Percentiles rank a stretch among this genome's conserved stretches.
These are phyloP conservation scores for Saccharomyces hybrid DNA, from an alignment of 1,139 yeast species.

Conservation along the genomic window DNA sequence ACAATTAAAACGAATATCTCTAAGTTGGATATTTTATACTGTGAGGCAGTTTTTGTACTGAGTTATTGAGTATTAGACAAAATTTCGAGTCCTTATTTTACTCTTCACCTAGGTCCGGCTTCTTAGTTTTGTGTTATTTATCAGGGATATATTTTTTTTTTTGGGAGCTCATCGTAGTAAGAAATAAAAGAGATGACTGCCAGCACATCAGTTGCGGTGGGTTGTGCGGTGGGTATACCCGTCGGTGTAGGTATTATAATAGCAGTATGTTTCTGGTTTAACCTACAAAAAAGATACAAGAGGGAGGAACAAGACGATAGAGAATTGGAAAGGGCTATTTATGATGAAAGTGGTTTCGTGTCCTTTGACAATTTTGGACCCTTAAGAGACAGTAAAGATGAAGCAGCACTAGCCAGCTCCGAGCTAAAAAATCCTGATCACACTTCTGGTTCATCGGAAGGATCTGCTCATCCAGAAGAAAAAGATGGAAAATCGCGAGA, in stretches of 20 bases:
- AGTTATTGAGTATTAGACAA: neutral
- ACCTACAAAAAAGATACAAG: conserved; percentile 33
- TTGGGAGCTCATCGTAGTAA: neutral
- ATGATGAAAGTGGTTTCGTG: conserved; percentile 30
- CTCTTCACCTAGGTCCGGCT: neutral
- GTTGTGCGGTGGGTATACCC: conserved; percentile 45
- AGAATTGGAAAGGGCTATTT: conserved; percentile 28
- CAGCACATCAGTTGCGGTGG: conserved; percentile 39
- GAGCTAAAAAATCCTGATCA: conserved; percentile 3
- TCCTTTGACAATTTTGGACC: conserved; percentile 30
- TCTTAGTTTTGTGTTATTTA: neutral
- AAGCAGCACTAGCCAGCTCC: conserved; percentile 5
- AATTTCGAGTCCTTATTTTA: neutral
- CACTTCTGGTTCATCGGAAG: neutral
- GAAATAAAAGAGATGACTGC: conserved; percentile 13
- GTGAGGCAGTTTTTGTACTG: neutral
- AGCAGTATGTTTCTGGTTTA: conserved; percentile 33
- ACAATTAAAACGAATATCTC: neutral
- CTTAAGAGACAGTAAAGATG: conserved; percentile 11
- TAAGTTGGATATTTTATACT: neutral
- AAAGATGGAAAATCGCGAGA: conserved; percentile 3
- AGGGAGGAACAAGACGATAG: conserved; percentile 33
- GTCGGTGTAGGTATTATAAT: conserved; percentile 33
- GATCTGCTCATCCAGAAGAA: conserved; percentile 9
- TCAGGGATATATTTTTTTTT: neutral